Base-by-base conservation (phyloP, 1,284 basidiomycete genomes). In the Sutorius eximius region DNA sequence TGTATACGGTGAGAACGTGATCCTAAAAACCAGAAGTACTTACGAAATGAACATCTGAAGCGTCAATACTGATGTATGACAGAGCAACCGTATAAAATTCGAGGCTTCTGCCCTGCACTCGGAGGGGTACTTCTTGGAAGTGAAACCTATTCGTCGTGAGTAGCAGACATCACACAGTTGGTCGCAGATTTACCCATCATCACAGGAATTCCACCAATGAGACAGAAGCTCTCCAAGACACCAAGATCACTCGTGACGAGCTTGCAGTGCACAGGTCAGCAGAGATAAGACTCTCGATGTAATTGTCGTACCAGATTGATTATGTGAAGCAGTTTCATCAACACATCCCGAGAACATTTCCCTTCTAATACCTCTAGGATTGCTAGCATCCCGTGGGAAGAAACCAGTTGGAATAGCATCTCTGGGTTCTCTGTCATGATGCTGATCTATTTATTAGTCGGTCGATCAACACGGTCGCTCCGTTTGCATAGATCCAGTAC, bases 1-100 rank as follows among this genome's bases (percentile, higher is more conserved):
- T 95, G 59, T n/a, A 27, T 27, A 24, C 33, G 41, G 16, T 55
- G 36, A 58, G 38, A 45, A 42, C 37, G 36, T 51, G 20, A 49
- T 43, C 53, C 12, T 11, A 20, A n/a, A 37, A 27, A 15, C 30
- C 5, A 40, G 42, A 42, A 44, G 36, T 30, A 82, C 91, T 58
- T 67, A 93, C 88, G 93, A 92, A 62, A 98, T 96, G 74, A 98
- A 97, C 95, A 97, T 98, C 70, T 98, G 95, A 43, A 98, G 75
- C 13, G 96, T 98, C 57, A 98, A 75, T 5, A 94, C 87, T 6
- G 94, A 97, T 0, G 93, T 91, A 58, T 95, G 93, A 63, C 93
- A 95, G 44, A 98, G 83, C 29, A 96, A 77, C 45, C 91, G 89
- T 53, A 99, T 91, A 71, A 98, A 98, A 63, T 93, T 87, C 1